Base-by-base conservation (phyloP, 768 basidiomycete species). In the Hydnum rufescens region DNA sequence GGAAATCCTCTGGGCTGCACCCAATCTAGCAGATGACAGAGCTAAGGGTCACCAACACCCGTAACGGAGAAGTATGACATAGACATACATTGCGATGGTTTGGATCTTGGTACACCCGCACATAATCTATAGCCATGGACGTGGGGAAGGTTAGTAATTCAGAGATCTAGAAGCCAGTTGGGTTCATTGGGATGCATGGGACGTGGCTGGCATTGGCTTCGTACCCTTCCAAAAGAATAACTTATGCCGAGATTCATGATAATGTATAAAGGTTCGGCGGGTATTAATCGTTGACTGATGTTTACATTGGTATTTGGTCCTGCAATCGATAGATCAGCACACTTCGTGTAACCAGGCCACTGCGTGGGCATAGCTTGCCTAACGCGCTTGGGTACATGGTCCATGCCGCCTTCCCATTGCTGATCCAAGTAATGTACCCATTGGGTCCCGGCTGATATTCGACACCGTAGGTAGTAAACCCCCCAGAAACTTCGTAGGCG, bases 261-360 rank as follows among this genome's bases (percentile, higher is more conserved):
- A 60, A 95, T 68, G 58, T 88, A 87, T 88, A 96, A 80, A 2
- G 93, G 92, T 63, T 97, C 93, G 60, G 90, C 84, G 3, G 87
- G 71, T 53, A 76, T 77, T 13, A 89, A 60, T 30, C 92, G 71
- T 59, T 72, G 69, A 31, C 74, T 69, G 48, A 96, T 70, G 49
- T 29, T 50, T 31, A 34, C 31, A 8, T 8, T 31, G 32, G 8
- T 6, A 16, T 50, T 25, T 13, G 13, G 13, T 64, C 32, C 60
- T 80, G 79, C 82, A 92, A 77, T 3, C 87, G 87, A 61, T 89
- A 87, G 58, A 80, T 77, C 0, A 85, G 74, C 39, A 89, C 67
- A 16, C 80, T 77, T 53, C 87, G 68, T 30, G 72, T 67, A 2
- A 76, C 76, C 28, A 60, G 57, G 2, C 66, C 32, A 61, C 89